Evolutionary conservation across 768 basidiomycete species (phyloP).

Genomic region (Russula emetica): DNA sequence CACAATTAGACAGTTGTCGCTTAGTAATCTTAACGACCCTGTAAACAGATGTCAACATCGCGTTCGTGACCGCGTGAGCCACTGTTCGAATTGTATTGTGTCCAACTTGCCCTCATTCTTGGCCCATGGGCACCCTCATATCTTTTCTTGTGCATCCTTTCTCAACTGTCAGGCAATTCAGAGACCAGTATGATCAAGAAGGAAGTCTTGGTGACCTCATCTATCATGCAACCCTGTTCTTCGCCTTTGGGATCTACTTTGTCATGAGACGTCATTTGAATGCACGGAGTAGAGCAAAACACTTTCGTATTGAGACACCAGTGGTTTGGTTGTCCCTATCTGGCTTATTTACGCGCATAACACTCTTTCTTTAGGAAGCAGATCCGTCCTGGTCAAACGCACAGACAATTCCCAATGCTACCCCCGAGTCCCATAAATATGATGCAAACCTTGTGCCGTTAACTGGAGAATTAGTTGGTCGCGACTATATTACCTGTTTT

Average conservation of each 20-base stretch:
- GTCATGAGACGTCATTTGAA: slow-evolving; percentile 72
- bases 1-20: neutral
- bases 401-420: slow-evolving; percentile 51
- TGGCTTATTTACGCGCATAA: slow-evolving; percentile 10
- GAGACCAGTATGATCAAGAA: slow-evolving; percentile 37
- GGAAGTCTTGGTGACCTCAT: slow-evolving; percentile 48
- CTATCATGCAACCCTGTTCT: slow-evolving; percentile 64
- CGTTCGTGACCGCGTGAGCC: slow-evolving; percentile 24
- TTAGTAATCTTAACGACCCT: slow-evolving; percentile 7
- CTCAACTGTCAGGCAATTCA: slow-evolving; percentile 47
- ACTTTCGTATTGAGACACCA: slow-evolving; percentile 57
- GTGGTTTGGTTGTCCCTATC: slow-evolving; percentile 42
- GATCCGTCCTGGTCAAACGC: slow-evolving; percentile 48
- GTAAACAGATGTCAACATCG: slow-evolving; percentile 27
- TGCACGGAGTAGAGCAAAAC: slow-evolving; percentile 66
- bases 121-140: slow-evolving; percentile 32
- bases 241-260: slow-evolving; percentile 75
- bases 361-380: slow-evolving; percentile 26
- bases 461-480: slow-evolving; percentile 39
- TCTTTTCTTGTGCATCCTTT: slow-evolving; percentile 48
- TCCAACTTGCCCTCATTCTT: slow-evolving; percentile 6
- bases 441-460: slow-evolving; percentile 52
- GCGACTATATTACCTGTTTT: slow-evolving; percentile 81
- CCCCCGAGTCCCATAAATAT: slow-evolving; percentile 60
- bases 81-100: slow-evolving; percentile 3